A percentile compares a stretch with the other conserved stretches of the same genome.
phyloP scores from a whole-genome alignment of 2,329 filamentous ascomycete genomes.

The Cordyceps pruinosa region DNA sequence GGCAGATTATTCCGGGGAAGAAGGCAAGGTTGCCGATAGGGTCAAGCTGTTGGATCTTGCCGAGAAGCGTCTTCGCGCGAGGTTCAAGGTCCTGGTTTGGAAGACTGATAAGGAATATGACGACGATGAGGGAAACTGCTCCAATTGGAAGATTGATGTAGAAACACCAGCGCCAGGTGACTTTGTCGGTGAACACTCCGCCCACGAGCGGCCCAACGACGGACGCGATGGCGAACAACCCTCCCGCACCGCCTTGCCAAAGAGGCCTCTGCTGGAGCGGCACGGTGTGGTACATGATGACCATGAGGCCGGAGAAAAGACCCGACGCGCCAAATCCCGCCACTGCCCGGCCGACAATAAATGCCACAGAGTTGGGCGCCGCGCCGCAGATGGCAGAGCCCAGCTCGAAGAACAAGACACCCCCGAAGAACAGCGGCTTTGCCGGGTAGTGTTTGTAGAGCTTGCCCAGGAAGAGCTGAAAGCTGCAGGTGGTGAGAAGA shows the following conservation, averaged over 20 bases:
- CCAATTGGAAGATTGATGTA: constrained; percentile 25
- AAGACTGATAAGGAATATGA: constrained; percentile 20
- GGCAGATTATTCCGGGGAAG: constrained; percentile 26
- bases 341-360: constrained; percentile 17
- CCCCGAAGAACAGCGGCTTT: constrained; percentile 28
- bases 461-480: constrained; percentile 42
- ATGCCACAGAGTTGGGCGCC: constrained; percentile 13
- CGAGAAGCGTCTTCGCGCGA: not conserved
- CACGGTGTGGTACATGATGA: constrained; percentile 23
- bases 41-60: constrained; percentile 18
- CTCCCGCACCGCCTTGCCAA: constrained; percentile 30
- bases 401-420: constrained; percentile 30
- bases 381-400: constrained; percentile 28
- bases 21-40: constrained; percentile 18
- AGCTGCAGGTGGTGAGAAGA: constrained; percentile 42
- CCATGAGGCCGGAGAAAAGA: constrained; percentile 29
- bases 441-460: constrained; percentile 45
- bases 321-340: constrained; percentile 26
- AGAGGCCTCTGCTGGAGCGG: constrained; percentile 23
- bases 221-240: constrained; percentile 32
- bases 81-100: not conserved
- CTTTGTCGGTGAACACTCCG: constrained; percentile 19
- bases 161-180: constrained; percentile 25
- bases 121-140: constrained; percentile 16
- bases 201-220: constrained; percentile 17